Conservation (phyloP, 1,284 basidiomycete genomes). For the Fomitopsis betulina region DNA sequence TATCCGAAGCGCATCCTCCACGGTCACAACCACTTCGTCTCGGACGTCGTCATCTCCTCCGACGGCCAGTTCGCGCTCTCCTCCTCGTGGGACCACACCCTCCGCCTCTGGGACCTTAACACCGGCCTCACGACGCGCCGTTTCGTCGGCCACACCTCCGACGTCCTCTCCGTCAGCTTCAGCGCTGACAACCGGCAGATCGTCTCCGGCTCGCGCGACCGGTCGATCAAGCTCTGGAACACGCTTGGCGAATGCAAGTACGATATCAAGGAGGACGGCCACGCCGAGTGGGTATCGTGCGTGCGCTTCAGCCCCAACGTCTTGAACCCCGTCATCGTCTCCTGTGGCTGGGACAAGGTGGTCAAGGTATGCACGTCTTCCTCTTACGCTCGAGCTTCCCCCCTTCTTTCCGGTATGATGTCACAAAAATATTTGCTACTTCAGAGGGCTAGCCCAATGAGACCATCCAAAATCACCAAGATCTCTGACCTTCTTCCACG, state of each 20-base stretch:
- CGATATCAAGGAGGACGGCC: constrained; percentile 99
- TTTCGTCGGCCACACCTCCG: constrained; percentile 97
- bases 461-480: constrained; percentile 69
- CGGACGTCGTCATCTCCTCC: constrained; percentile 97
- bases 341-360: constrained; percentile 99
- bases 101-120: constrained; percentile 99
- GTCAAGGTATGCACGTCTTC: constrained; percentile 81
- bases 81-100: constrained; percentile 99
- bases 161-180: constrained; percentile 97
- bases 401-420: constrained; percentile 36
- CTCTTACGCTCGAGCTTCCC: constrained; percentile 10
- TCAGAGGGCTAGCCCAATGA: constrained; percentile 71
- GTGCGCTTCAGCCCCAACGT: constrained; percentile 99
- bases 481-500: constrained; percentile 51
- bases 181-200: constrained; percentile 98
- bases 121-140: constrained; percentile 91
- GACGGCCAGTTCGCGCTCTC: constrained; percentile 99
- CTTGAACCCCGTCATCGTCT: constrained; percentile 97
- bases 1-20: constrained; percentile 97
- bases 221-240: constrained; percentile 99
- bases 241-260: constrained; percentile 99
- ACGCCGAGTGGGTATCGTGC: constrained; percentile 98
- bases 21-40: constrained; percentile 99
- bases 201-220: constrained; percentile 96
- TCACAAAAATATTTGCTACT: constrained; percentile 78